Percentiles rank a stretch among this genome's conserved stretches.
Conservation (phyloP, 2,329 filamentous ascomycete species). For the Cordyceps fumosorosea region DNA sequence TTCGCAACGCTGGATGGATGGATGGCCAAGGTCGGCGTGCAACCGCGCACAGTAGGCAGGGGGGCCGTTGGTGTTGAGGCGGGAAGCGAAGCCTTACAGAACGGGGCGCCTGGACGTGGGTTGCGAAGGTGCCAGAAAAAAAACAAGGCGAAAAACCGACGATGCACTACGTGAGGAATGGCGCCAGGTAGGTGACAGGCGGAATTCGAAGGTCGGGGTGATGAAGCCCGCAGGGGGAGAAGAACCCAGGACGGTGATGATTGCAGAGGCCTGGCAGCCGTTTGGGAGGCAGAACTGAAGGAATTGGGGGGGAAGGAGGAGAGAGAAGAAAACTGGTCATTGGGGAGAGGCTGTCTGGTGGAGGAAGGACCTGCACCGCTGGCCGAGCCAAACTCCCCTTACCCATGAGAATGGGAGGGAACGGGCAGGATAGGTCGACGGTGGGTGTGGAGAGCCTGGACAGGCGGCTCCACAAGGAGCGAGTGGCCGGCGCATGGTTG, state of each 20-base stretch:
- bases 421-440: conserved; percentile 27
- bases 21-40: not conserved
- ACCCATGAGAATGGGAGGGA: conserved; percentile 36
- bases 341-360: conserved; percentile 33
- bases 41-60: not conserved
- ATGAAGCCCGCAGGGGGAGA: not conserved
- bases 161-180: conserved; percentile 5
- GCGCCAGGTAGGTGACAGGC: not conserved
- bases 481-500: conserved; percentile 2
- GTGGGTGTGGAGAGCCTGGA: conserved; percentile 7
- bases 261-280: conserved; percentile 10
- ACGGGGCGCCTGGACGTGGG: not conserved
- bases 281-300: conserved; percentile 14
- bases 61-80: not conserved
- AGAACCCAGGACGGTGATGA: not conserved
- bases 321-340: conserved; percentile 29
- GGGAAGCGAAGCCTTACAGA: conserved; percentile 6
- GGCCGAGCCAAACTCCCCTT: conserved; percentile 34
- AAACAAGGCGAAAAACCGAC: not conserved
- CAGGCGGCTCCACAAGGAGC: conserved; percentile 4
- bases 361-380: conserved; percentile 32
- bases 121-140: not conserved
- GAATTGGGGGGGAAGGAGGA: conserved; percentile 30
- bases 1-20: not conserved
- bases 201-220: not conserved